Percentiles rank a stretch among this genome's conserved stretches.
Conservation (phyloP, 2,329 filamentous ascomycete genomes). For the Hypoxylon sp. region DNA sequence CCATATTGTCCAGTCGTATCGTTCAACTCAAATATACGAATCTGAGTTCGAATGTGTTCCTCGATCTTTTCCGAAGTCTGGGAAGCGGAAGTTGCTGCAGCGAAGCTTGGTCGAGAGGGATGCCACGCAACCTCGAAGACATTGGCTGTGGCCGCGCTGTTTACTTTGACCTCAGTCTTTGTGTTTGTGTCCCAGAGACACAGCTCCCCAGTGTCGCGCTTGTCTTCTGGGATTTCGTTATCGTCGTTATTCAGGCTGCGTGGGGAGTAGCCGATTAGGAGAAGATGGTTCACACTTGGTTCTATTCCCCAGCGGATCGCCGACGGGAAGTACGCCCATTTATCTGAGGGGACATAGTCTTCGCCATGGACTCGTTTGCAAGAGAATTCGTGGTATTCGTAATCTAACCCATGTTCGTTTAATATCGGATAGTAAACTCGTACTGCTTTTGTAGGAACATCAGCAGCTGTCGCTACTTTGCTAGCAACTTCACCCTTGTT, state of each 20-base stretch:
- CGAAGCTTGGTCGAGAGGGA: constrained; percentile 67
- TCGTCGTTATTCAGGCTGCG: constrained; percentile 68
- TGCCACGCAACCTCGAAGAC: constrained; percentile 78
- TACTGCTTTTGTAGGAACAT: constrained; percentile 68
- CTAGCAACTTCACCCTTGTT: constrained; percentile 64
- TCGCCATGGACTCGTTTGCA: constrained; percentile 54
- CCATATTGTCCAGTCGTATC: constrained; percentile 57
- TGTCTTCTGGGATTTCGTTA: constrained; percentile 71
- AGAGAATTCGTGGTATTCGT: constrained; percentile 52
- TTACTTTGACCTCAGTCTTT: constrained; percentile 63
- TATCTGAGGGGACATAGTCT: constrained; percentile 58
- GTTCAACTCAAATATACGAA: constrained; percentile 66
- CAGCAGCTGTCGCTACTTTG: constrained; percentile 71
- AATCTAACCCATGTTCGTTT: constrained; percentile 16
- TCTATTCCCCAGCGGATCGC: constrained; percentile 74
- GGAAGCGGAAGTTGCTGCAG: constrained; percentile 70
- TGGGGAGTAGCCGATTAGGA: constrained; percentile 75
- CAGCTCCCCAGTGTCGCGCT: constrained; percentile 71
- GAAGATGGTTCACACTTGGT: constrained; percentile 62
- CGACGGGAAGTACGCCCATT: constrained; percentile 75
- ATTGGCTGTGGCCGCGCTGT: constrained; percentile 69
- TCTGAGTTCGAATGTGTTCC: constrained; percentile 66
- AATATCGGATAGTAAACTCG: constrained; percentile 67
- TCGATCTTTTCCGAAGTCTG: constrained; percentile 61
- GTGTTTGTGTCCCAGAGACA: constrained; percentile 70